Evolutionary conservation across 2,329 filamentous ascomycete genomes (phyloP).

Genomic region (Diplodia sapinea): DNA sequence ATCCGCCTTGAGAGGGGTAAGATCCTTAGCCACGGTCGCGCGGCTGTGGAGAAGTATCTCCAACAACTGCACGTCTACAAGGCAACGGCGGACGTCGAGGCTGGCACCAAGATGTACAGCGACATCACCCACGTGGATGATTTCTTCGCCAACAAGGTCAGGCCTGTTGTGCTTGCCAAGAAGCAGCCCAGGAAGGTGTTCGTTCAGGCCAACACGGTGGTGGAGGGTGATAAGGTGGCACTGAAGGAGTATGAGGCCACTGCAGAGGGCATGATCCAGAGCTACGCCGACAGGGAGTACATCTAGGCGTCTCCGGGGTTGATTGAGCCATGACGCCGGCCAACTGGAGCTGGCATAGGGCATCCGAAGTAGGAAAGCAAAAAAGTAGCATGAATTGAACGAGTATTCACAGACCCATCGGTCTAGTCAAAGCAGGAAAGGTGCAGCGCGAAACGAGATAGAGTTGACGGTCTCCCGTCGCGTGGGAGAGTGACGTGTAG

Average conservation of each 20-base stretch:
- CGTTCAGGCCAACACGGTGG: conserved; percentile 87
- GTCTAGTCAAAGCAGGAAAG: conserved; percentile 13
- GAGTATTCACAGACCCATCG: background rate
- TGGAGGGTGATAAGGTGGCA: conserved; percentile 70
- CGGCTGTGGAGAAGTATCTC: conserved; percentile 83
- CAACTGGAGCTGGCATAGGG: background rate
- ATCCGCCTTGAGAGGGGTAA: conserved; percentile 85
- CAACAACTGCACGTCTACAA: conserved; percentile 95
- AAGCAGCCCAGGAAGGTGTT: conserved; percentile 89
- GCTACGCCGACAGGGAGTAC: conserved; percentile 46
- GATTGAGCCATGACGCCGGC: background rate
- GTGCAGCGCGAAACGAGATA: conserved; percentile 10
- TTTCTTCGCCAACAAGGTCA: conserved; percentile 82
- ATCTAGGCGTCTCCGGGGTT: conserved; percentile 35
- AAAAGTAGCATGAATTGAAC: conserved; percentile 16
- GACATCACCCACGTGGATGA: conserved; percentile 83
- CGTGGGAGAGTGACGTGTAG: conserved; percentile 13
- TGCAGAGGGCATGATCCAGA: conserved; percentile 69
- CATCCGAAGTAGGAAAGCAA: conserved; percentile 5
- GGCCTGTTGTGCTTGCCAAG: conserved; percentile 75
- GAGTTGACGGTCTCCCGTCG: conserved; percentile 11
- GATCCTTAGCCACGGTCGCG: conserved; percentile 81
- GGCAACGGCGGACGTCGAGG: conserved; percentile 80
- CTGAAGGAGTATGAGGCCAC: conserved; percentile 87
- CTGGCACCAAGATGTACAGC: conserved; percentile 79